phyloP scores from a whole-genome alignment of 164 flowering plant genomes.

The Vitis rotundifolia region DNA sequence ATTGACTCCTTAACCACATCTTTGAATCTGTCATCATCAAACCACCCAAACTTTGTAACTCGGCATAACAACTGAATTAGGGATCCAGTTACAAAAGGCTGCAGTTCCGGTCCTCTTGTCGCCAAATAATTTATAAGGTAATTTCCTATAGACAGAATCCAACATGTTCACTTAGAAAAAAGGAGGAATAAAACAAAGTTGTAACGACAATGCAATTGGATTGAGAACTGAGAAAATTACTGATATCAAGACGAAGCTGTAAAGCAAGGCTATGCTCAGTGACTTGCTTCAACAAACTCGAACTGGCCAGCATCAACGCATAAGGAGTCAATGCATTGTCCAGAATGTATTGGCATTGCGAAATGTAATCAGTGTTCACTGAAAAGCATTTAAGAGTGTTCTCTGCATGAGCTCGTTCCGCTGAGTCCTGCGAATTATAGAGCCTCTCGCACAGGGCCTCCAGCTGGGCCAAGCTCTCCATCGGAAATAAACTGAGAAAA shows the following conservation, averaged over 20 bases:
- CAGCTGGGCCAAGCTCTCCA: constrained; percentile 91
- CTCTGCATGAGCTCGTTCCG: constrained; percentile 93
- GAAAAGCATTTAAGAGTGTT: constrained; percentile 91
- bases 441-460: constrained; percentile 98
- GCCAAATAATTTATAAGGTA: constrained; percentile 89
- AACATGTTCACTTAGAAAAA: constrained; percentile 15
- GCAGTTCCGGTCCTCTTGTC: constrained; percentile 89
- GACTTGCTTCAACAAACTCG: constrained; percentile 97
- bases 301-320: constrained; percentile 97
- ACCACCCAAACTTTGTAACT: constrained; percentile 95
- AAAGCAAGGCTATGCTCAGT: constrained; percentile 88
- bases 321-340: constrained; percentile 92
- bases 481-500: constrained; percentile 16
- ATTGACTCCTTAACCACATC: constrained; percentile 82
- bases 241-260: constrained; percentile 95
- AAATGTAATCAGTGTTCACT: constrained; percentile 79
- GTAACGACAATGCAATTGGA: neutral
- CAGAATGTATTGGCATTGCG: constrained; percentile 95
- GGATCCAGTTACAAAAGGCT: constrained; percentile 87
- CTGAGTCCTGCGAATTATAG: constrained; percentile 92
- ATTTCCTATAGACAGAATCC: constrained; percentile 59
- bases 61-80: constrained; percentile 86
- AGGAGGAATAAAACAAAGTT: neutral
- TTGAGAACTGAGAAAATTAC: constrained; percentile 37
- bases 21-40: constrained; percentile 90